These are phyloP conservation scores for Neurospora sp. DNA, from an alignment of 495 filamentous ascomycete species.

Conservation along the genomic window DNA sequence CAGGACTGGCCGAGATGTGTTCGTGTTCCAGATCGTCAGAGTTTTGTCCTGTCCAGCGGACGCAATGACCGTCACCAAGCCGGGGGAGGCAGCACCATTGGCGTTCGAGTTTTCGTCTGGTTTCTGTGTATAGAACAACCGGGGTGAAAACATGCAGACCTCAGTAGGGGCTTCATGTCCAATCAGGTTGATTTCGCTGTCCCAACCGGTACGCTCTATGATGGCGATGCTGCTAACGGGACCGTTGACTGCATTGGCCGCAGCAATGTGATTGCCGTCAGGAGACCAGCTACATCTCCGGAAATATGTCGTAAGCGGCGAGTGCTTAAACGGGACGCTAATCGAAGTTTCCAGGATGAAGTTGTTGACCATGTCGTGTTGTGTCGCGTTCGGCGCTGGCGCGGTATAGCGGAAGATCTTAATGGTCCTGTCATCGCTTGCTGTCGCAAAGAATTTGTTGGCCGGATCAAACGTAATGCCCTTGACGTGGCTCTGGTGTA, in stretches of 20 bases:
- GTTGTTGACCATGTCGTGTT: constrained; percentile 90
- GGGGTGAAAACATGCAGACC: constrained; percentile 92
- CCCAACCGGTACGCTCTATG: constrained; percentile 84
- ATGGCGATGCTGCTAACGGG: constrained; percentile 96
- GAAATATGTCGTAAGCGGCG: constrained; percentile 94
- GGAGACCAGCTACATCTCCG: constrained; percentile 94
- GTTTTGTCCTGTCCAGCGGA: constrained; percentile 96
- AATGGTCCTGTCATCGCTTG: constrained; percentile 91
- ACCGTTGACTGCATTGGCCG: constrained; percentile 92
- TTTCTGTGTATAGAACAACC: constrained; percentile 67
- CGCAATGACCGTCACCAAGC: constrained; percentile 85
- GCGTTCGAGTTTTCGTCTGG: constrained; percentile 34
- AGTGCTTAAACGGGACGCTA: constrained; percentile 69
- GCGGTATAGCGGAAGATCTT: constrained; percentile 94
- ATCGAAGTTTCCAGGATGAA: constrained; percentile 88
- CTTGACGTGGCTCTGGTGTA: constrained; percentile 95
- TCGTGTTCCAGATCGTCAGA: constrained; percentile 93
- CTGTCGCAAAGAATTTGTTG: constrained; percentile 98
- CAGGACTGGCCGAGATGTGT: constrained; percentile 77
- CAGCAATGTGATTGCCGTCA: constrained; percentile 93
- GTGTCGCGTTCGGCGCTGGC: constrained; percentile 80
- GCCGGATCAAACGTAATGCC: constrained; percentile 97
- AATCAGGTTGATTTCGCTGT: constrained; percentile 93
- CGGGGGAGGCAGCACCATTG: constrained; percentile 17
- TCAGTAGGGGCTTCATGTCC: constrained; percentile 95